Percentiles rank a stretch among this genome's conserved stretches.
These are phyloP conservation scores for Vachellia collinsii DNA, from an alignment of 306 rosid genomes.

Conservation along the genomic window DNA sequence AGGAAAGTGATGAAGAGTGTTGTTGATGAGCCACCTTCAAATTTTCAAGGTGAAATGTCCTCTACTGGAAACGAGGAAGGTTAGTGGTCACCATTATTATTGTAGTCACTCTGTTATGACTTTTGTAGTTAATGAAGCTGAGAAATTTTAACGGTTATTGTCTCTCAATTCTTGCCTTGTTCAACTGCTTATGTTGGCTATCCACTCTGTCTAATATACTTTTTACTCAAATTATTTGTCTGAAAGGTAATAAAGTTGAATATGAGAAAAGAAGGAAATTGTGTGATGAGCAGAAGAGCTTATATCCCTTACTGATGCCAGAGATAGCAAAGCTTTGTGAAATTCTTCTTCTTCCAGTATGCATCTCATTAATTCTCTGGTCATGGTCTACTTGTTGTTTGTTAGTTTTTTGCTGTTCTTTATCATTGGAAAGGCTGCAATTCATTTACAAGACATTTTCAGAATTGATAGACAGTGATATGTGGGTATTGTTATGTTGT, in stretches of 20 bases:
- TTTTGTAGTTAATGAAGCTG: not conserved
- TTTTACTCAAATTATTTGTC: not conserved
- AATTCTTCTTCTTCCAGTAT: not conserved
- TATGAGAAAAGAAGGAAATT: not conserved
- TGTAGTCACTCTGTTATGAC: not conserved
- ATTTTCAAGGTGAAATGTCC: not conserved
- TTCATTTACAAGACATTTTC: not conserved
- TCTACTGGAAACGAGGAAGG: not conserved
- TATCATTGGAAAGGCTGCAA: not conserved
- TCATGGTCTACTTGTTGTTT: not conserved
- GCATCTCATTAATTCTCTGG: not conserved
- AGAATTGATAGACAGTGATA: not conserved
- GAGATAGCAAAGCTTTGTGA: not conserved
- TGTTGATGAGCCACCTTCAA: not conserved
- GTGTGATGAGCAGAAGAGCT: slow-evolving; percentile 8
- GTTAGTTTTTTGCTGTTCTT: not conserved
- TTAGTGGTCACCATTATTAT: not conserved
- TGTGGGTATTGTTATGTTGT: not conserved
- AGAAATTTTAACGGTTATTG: not conserved
- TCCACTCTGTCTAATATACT: not conserved
- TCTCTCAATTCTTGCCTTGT: not conserved
- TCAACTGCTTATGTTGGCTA: not conserved
- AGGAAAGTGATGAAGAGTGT: not conserved
- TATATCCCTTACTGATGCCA: not conserved
- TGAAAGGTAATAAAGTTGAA: not conserved